Conservation (phyloP, 202 grass and related monocot species). For the Setaria italica region DNA sequence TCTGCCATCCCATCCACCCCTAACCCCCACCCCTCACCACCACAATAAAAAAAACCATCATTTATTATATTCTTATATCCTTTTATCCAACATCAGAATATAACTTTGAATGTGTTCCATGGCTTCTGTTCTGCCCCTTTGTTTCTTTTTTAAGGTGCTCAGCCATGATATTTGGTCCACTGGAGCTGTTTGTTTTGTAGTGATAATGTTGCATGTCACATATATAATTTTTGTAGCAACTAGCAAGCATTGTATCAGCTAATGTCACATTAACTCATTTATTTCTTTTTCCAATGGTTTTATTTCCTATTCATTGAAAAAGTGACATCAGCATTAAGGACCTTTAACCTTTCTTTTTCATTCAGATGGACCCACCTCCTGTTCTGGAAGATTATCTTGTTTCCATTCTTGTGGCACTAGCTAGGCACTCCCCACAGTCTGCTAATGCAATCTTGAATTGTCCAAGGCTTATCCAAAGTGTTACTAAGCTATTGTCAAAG, state of each 20-base stretch:
- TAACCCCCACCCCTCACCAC: too few relatives aligned
- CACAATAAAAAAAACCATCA: background rate
- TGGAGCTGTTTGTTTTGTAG: conserved; percentile 15
- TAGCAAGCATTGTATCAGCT: conserved; percentile 6
- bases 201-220: background rate
- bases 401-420: conserved; percentile 83
- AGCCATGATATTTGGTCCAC: background rate
- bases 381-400: conserved; percentile 85
- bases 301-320: conserved; percentile 16
- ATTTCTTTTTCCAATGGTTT: conserved; percentile 30
- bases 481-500: conserved; percentile 74
- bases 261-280: background rate
- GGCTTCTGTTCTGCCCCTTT: background rate
- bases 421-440: conserved; percentile 88
- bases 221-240: background rate
- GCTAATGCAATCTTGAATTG: conserved; percentile 87
- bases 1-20: background rate
- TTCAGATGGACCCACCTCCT: conserved; percentile 79
- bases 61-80: background rate
- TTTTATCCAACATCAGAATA: conserved; percentile 12
- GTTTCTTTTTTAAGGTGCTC: background rate
- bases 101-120: conserved; percentile 8
- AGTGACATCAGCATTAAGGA: background rate
- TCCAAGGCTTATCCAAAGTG: conserved; percentile 69
- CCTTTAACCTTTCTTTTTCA: conserved; percentile 38